phyloP scores from a whole-genome alignment of 2,329 filamentous ascomycete species.

The Aspergillus sp. region DNA sequence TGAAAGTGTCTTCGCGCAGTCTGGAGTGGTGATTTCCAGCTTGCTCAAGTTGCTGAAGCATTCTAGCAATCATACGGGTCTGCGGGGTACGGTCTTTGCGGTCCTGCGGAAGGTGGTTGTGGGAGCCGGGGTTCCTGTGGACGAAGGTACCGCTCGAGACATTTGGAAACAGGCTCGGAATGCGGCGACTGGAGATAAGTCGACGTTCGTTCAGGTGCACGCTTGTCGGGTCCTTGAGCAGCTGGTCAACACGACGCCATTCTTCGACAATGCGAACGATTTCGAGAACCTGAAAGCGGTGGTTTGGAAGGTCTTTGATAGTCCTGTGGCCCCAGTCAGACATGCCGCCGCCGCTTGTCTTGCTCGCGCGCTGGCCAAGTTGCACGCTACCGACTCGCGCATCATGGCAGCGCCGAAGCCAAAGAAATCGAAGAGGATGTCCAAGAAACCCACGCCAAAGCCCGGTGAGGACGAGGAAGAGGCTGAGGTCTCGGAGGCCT shows the following conservation, averaged over 20 bases:
- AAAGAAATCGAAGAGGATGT: slow-evolving; percentile 72
- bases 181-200: slow-evolving; percentile 76
- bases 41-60: slow-evolving; percentile 78
- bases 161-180: slow-evolving; percentile 89
- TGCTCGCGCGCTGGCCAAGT: slow-evolving; percentile 78
- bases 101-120: slow-evolving; percentile 73
- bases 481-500: slow-evolving; percentile 72
- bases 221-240: slow-evolving; percentile 78
- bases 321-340: slow-evolving; percentile 69
- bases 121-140: slow-evolving; percentile 74
- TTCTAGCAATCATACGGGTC: slow-evolving; percentile 74
- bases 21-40: slow-evolving; percentile 69
- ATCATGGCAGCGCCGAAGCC: slow-evolving; percentile 56
- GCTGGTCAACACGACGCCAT: slow-evolving; percentile 69
- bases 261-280: slow-evolving; percentile 84
- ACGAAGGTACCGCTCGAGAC: slow-evolving; percentile 82
- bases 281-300: slow-evolving; percentile 84
- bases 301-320: slow-evolving; percentile 85
- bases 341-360: slow-evolving; percentile 85
- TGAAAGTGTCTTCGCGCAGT: slow-evolving; percentile 84
- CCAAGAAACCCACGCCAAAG: slow-evolving; percentile 58
- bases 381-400: slow-evolving; percentile 64
- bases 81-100: slow-evolving; percentile 74
- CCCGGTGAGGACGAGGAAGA: slow-evolving; percentile 72
- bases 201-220: slow-evolving; percentile 72